Evolutionary conservation across 345 rosid genomes (phyloP).

Genomic region (Citrus glauca): DNA sequence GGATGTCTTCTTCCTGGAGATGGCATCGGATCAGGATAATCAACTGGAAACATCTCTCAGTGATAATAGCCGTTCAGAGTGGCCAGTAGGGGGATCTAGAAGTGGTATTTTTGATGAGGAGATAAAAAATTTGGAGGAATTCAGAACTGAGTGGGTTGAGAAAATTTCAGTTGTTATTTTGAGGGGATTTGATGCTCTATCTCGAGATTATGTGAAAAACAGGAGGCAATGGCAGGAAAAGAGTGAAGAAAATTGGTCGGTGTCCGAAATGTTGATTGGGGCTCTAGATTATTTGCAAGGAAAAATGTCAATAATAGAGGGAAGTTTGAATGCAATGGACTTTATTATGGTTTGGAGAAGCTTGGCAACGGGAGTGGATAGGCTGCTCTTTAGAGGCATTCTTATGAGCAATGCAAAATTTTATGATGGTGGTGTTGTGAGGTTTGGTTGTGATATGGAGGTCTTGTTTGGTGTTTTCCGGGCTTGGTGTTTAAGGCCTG

Average conservation of each 20-base stretch:
- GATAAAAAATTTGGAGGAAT: slow-evolving; percentile 52
- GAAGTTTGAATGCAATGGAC: slow-evolving; percentile 54
- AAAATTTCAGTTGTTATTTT: slow-evolving; percentile 68
- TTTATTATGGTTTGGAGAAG: slow-evolving; percentile 74
- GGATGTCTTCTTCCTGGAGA: slow-evolving; percentile 80
- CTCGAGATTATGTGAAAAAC: slow-evolving; percentile 74
- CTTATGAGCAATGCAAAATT: slow-evolving; percentile 62
- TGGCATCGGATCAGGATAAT: slow-evolving; percentile 45
- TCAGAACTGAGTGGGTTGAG: slow-evolving; percentile 74
- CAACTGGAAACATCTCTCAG: slow-evolving; percentile 26
- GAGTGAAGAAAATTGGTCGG: slow-evolving; percentile 64
- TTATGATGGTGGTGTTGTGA: slow-evolving; percentile 51
- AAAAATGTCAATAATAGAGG: slow-evolving; percentile 58
- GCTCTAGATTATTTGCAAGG: slow-evolving; percentile 79
- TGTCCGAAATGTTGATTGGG: slow-evolving; percentile 58
- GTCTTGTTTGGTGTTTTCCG: slow-evolving; percentile 66
- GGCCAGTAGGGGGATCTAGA: slow-evolving; percentile 24
- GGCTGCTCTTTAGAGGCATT: slow-evolving; percentile 50
- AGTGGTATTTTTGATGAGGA: slow-evolving; percentile 56
- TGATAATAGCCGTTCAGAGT: slow-evolving; percentile 14
- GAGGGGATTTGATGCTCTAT: slow-evolving; percentile 76
- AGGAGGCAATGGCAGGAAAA: slow-evolving; percentile 82
- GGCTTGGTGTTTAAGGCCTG: slow-evolving; percentile 82
- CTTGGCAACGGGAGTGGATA: slow-evolving; percentile 69
- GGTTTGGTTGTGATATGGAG: slow-evolving; percentile 58